Conservation (phyloP, 257 asterid genomes). For the Verbascum thapsus region DNA sequence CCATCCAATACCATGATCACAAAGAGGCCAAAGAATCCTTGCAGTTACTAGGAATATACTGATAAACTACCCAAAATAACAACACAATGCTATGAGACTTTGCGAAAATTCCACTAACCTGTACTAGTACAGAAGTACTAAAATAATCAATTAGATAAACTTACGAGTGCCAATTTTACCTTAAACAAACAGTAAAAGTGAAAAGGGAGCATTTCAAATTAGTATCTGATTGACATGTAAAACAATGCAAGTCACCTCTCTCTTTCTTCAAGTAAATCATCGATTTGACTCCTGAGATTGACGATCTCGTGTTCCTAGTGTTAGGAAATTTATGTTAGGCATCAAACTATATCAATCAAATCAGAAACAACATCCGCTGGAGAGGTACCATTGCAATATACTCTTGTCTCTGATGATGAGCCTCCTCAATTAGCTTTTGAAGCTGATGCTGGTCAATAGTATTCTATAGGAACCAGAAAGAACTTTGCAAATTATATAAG, state of each 20-base stretch:
- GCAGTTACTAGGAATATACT: neutral
- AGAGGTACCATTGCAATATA: slow-evolving; percentile 55
- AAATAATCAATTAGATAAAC: neutral
- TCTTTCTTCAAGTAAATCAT: slow-evolving; percentile 65
- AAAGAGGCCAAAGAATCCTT: slow-evolving; percentile 3
- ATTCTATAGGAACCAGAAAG: slow-evolving; percentile 44
- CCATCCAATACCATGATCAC: slow-evolving; percentile 4
- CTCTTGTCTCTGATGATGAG: slow-evolving; percentile 64
- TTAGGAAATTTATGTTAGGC: slow-evolving; percentile 33
- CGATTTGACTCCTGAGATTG: slow-evolving; percentile 57
- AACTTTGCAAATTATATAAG: slow-evolving; percentile 5
- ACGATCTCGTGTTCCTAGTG: slow-evolving; percentile 62
- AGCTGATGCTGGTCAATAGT: slow-evolving; percentile 71
- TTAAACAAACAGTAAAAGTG: neutral
- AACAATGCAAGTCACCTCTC: slow-evolving; percentile 51
- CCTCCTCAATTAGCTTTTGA: slow-evolving; percentile 73
- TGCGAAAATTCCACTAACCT: neutral
- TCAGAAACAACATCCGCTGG: slow-evolving; percentile 13
- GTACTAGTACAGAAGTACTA: neutral
- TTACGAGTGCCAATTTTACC: neutral
- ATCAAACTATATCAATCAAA: slow-evolving; percentile 5
- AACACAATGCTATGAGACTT: neutral
- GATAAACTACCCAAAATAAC: neutral
- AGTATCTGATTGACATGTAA: slow-evolving; percentile 18
- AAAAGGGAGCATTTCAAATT: neutral